Base-by-base conservation (phyloP, 2,329 filamentous ascomycete species). In the Fusarium odoratissimum region DNA sequence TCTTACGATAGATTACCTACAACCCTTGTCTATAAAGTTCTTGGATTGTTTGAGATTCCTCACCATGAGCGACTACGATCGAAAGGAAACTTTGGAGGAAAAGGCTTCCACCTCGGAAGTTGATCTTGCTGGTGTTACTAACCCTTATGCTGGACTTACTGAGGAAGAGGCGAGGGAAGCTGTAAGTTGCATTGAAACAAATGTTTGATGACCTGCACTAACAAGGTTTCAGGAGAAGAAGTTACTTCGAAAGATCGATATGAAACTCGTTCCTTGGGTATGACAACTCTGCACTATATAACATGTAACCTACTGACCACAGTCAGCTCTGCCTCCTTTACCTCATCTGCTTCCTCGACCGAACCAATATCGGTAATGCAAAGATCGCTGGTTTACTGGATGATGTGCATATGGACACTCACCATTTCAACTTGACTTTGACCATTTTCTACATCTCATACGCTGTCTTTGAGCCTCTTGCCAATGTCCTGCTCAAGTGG, bases 361-460 rank as follows among this genome's bases (percentile, higher is more conserved):
- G 91, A 19, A 95, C 93, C 31, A 95, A 96, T 76, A 93, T 95
- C 66, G 93, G 93, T 48, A 88, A 87, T 82, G 94, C 89, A 41
- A 91, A 90, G 72, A 88, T 91, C 66, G 88, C 87, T 30, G 83
- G 85, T 55, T 81, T 90, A 16, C 72, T 82, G 33, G 73, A 85
- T 16, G 90, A 92, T 64, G 83, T 96, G 21, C 73, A 87, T 37
- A 89, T 95, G 85, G 86, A 86, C 1, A 86, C 87, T 5, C 82
- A 85, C 10, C 85, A 92, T 77, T 97, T 95, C 83, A 95, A 95
- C 80, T 86, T 88, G 28, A 89, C 91, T 1, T 85, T 97, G 12
- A 93, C 92, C 38, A 92, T 97, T 75, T 97, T 97, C 84, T 97
- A 97, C 83, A 86, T 97, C 55, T 94, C 92, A 1, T 97, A 97